These are phyloP conservation scores for Aspergillus sclerotioniger DNA, from an alignment of 495 filamentous ascomycete genomes.

Conservation along the genomic window DNA sequence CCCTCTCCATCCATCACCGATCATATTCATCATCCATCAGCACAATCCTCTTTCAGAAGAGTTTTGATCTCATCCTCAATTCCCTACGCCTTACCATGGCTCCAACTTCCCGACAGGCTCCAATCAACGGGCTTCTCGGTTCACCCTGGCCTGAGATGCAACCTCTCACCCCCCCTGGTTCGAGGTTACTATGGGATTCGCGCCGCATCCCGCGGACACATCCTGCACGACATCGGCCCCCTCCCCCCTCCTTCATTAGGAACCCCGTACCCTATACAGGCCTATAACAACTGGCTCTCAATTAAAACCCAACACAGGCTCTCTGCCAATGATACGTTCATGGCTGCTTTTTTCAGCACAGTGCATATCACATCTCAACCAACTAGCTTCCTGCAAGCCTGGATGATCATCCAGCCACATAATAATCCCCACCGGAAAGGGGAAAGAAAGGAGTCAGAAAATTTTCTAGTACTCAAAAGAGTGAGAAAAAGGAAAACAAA, in stretches of 20 bases:
- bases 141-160: conserved; percentile 20
- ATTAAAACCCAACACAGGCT: conserved; percentile 14
- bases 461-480: background rate
- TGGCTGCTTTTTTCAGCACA: conserved; percentile 17
- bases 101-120: background rate
- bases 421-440: conserved; percentile 1
- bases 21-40: background rate
- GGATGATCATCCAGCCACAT: conserved; percentile 27
- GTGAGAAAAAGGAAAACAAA: background rate
- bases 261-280: conserved; percentile 6
- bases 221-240: conserved; percentile 27
- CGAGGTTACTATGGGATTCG: conserved; percentile 27
- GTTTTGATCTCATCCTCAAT: background rate
- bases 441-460: background rate
- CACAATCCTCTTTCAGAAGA: background rate
- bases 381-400: conserved; percentile 28
- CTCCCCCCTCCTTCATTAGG: conserved; percentile 18
- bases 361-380: conserved; percentile 22
- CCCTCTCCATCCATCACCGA: background rate
- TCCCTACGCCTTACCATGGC: background rate
- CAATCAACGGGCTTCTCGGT: conserved; percentile 5
- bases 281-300: conserved; percentile 11
- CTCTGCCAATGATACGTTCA: conserved; percentile 16
- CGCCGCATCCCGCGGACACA: conserved; percentile 23
- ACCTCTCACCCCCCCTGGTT: conserved; percentile 22